Base-by-base conservation (phyloP, 345 rosid genomes). In the Lumnitzera littorea region DNA sequence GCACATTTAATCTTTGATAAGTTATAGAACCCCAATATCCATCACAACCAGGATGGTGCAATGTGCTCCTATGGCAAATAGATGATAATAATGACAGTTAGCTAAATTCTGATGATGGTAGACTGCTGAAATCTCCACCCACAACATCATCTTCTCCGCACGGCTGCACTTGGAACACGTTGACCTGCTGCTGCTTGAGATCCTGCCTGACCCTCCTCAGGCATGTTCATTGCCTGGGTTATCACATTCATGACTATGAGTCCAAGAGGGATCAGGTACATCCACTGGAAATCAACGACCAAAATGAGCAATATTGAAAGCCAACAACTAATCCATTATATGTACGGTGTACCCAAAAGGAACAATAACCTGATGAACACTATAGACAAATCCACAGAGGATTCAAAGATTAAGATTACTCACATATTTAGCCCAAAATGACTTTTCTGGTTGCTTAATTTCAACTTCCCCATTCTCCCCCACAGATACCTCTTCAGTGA, bases 401-500 rank as follows among this genome's bases (percentile, higher is more conserved):
- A 5, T 2, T 16, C 20, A 51, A 43, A 29, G 51, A n/a, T 13
- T 47, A 12, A 24, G 14, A 14, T 47, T 56, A 83, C 97, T 80
- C 61, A 92, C 98, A 66, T 92, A 92, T 92, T 92, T 89, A 51
- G 97, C 96, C 97, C 95, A 92, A 63, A 87, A 84, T 48, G 97
- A 82, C 70, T 78, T 87, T 76, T 89, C 98, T 36, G 94, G 96
- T 54, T 91, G 91, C 60, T 29, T 55, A 46, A 70, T 63, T 78
- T 82, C 95, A 61, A 79, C 86, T 70, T 87, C 98, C 53, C 61
- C 87, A 55, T 76, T 74, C 76, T 84, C 95, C 52, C 77, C 82
- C 55, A 79, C 74, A 48, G 70, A 61, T 53, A 71, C 51, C 67
- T 84, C 94, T 78, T 89, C 97, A 0, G 87, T 47, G 58, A 92